Percentiles rank a stretch among this genome's conserved stretches.
Evolutionary conservation across 2,329 filamentous ascomycete genomes (phyloP).

Genomic region (Beauveria sp.): DNA sequence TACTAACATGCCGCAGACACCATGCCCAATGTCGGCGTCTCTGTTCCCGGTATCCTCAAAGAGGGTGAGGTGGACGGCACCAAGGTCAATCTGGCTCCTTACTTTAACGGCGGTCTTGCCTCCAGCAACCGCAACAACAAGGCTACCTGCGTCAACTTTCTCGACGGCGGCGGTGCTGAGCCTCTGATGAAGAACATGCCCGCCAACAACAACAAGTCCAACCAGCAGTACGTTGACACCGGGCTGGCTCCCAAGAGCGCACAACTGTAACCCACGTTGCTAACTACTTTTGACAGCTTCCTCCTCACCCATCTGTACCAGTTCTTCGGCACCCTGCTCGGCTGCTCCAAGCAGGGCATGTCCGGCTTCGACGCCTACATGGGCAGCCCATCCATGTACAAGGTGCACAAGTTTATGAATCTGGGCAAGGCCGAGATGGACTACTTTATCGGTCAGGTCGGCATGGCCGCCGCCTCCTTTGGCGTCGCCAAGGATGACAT

Average conservation of each 20-base stretch:
- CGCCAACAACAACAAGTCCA: conserved; percentile 39
- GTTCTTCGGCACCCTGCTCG: conserved; percentile 52
- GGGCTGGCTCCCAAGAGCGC: background rate
- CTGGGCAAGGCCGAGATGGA: conserved; percentile 42
- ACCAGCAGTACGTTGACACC: conserved; percentile 44
- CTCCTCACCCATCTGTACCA: conserved; percentile 55
- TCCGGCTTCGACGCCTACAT: conserved; percentile 41
- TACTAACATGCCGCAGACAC: conserved; percentile 33
- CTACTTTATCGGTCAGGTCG: conserved; percentile 55
- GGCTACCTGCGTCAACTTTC: conserved; percentile 48
- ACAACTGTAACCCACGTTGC: background rate
- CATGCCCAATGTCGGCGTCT: conserved; percentile 42
- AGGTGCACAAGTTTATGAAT: conserved; percentile 54
- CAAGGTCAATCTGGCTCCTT: conserved; percentile 49
- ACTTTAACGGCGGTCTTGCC: conserved; percentile 48
- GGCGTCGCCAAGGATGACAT: conserved; percentile 50
- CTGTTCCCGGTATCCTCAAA: conserved; percentile 50
- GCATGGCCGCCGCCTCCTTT: conserved; percentile 47
- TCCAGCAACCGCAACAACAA: conserved; percentile 44
- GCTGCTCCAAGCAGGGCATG: conserved; percentile 44
- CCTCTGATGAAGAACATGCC: conserved; percentile 49
- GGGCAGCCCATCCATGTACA: conserved; percentile 39
- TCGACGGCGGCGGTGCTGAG: conserved; percentile 50
- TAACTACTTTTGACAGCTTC: conserved; percentile 26
- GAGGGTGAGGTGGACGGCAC: conserved; percentile 40